Evolutionary conservation across 2,329 filamentous ascomycete genomes (phyloP).

Genomic region (Sporothrix sp.): DNA sequence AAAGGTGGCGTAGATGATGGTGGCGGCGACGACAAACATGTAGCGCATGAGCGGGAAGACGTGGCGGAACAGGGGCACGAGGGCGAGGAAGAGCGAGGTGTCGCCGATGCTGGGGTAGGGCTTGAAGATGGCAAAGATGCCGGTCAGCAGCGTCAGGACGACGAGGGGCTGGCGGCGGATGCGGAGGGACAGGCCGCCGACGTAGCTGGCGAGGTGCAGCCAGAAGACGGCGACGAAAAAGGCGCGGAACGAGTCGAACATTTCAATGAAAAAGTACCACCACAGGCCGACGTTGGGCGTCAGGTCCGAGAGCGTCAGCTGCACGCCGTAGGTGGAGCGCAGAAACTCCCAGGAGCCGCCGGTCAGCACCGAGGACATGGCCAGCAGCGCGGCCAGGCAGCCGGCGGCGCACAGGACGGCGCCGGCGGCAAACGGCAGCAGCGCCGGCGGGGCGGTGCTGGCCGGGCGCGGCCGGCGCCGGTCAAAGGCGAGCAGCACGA

Average conservation of each 20-base stretch:
- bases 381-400: conserved; percentile 53
- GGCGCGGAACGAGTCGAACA: conserved; percentile 94
- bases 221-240: conserved; percentile 99
- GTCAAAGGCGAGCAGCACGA: conserved; percentile 74
- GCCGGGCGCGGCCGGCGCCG: conserved; percentile 27
- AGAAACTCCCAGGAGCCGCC: conserved; percentile 80
- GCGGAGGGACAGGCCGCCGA: conserved; percentile 74
- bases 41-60: conserved; percentile 90
- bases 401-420: conserved; percentile 44
- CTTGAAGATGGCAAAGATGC: conserved; percentile 91
- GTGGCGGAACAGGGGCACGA: conserved; percentile 82
- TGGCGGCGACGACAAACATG: conserved; percentile 74
- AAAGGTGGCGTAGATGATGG: conserved; percentile 77
- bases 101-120: conserved; percentile 93
- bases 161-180: conserved; percentile 79
- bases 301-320: conserved; percentile 80
- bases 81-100: conserved; percentile 72
- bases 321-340: conserved; percentile 81
- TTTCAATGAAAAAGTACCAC: conserved; percentile 99
- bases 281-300: conserved; percentile 93
- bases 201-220: conserved; percentile 86
- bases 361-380: conserved; percentile 63
- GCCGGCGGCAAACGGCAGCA: conserved; percentile 41
- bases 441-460: conserved; percentile 26
- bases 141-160: conserved; percentile 72